These are phyloP conservation scores for Erigeron philadelphicus DNA, from an alignment of 140 eudicot genomes.

Conservation along the genomic window DNA sequence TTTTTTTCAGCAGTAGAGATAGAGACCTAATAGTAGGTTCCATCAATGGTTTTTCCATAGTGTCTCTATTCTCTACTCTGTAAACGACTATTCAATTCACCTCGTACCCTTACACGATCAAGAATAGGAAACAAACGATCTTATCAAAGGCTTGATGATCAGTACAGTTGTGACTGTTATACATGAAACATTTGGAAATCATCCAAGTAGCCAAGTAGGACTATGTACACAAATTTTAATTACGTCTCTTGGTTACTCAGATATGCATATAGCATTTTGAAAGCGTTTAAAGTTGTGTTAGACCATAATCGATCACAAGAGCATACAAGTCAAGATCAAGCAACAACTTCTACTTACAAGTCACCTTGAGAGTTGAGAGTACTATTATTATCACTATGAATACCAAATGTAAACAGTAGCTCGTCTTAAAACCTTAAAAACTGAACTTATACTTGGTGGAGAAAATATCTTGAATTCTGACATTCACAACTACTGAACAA, in stretches of 20 bases:
- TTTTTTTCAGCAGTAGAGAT: neutral
- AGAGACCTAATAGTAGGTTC: neutral
- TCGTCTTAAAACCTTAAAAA: slow-evolving; percentile 15
- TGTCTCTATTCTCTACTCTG: neutral
- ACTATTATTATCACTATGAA: slow-evolving; percentile 11
- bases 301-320: neutral
- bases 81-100: neutral
- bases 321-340: neutral
- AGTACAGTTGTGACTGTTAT: neutral
- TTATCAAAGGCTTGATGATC: neutral
- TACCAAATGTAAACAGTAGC: neutral
- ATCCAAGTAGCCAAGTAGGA: neutral
- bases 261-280: neutral
- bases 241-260: too few relatives aligned
- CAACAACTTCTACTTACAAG: neutral
- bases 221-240: neutral
- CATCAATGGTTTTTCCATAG: neutral
- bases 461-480: slow-evolving; percentile 20
- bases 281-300: neutral
- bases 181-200: neutral
- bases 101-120: neutral
- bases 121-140: neutral
- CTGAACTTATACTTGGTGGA: slow-evolving; percentile 19
- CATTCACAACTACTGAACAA: slow-evolving; percentile 21
- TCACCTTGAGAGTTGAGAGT: neutral